Conservation (phyloP, 495 filamentous ascomycete species). For the Pseudevernia furfuracea region DNA sequence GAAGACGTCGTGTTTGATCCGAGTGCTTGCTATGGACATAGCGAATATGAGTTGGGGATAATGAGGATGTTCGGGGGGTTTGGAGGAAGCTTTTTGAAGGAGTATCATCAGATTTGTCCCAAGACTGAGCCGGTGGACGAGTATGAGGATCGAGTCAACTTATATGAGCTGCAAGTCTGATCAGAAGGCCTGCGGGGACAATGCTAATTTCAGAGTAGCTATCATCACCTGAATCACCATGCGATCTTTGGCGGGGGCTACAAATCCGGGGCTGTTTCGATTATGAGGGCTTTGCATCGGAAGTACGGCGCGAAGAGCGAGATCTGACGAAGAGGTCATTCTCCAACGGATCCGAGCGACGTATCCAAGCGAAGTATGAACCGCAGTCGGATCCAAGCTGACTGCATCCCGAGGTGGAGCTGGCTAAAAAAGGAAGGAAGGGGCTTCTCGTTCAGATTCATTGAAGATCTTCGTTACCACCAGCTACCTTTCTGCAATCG, state of each 20-base stretch:
- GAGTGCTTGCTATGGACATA: constrained; percentile 71
- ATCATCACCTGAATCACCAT: constrained; percentile 87
- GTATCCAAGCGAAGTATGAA: background rate
- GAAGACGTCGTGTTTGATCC: constrained; percentile 86
- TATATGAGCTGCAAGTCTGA: constrained; percentile 75
- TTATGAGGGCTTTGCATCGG: constrained; percentile 59
- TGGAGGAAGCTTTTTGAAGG: constrained; percentile 61
- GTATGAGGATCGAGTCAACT: constrained; percentile 67
- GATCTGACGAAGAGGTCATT: constrained; percentile 10
- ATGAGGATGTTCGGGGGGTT: constrained; percentile 97
- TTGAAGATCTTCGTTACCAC: background rate
- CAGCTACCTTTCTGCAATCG: background rate
- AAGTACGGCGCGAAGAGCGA: constrained; percentile 51
- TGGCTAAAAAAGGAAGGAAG: background rate
- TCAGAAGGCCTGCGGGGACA: background rate
- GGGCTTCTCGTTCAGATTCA: background rate
- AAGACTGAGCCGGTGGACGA: constrained; percentile 78
- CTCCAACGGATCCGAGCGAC: background rate
- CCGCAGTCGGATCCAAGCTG: background rate
- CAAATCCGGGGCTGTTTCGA: constrained; percentile 59
- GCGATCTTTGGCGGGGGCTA: constrained; percentile 78
- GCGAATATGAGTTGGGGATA: constrained; percentile 84
- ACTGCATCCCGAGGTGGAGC: background rate
- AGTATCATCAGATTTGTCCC: constrained; percentile 65
- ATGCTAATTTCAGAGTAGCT: constrained; percentile 32